phyloP scores from a whole-genome alignment of 1,284 basidiomycete species.

The Cutaneotrichosporon sp. region DNA sequence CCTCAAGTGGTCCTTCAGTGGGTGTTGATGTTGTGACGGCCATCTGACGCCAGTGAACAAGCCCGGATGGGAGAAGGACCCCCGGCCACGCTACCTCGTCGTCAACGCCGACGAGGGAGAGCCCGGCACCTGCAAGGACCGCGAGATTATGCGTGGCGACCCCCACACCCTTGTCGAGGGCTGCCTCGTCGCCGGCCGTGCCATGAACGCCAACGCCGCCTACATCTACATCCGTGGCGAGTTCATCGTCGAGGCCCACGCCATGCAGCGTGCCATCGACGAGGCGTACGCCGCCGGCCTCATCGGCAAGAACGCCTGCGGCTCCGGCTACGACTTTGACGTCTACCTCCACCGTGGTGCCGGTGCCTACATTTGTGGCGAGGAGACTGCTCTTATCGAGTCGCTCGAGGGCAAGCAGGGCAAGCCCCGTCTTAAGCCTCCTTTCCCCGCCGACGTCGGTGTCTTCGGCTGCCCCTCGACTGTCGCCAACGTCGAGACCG shows the following conservation, averaged over 20 bases:
- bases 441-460: constrained; percentile 97
- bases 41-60: constrained; percentile 65
- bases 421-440: constrained; percentile 97
- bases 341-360: constrained; percentile 97
- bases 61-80: constrained; percentile 95
- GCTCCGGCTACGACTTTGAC: constrained; percentile 90
- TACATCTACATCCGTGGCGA: constrained; percentile 99
- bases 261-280: constrained; percentile 90
- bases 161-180: constrained; percentile 98
- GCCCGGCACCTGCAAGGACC: constrained; percentile 98
- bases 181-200: constrained; percentile 94
- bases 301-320: constrained; percentile 90
- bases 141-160: constrained; percentile 96
- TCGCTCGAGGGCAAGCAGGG: constrained; percentile 96
- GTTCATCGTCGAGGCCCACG: constrained; percentile 92
- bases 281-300: constrained; percentile 93
- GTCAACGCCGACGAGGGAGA: constrained; percentile 99
- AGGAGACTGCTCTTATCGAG: constrained; percentile 98
- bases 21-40: constrained; percentile 43
- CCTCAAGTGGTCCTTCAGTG: constrained; percentile 93
- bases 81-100: constrained; percentile 88
- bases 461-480: constrained; percentile 96
- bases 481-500: constrained; percentile 98
- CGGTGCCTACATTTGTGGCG: constrained; percentile 97
- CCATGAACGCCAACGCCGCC: constrained; percentile 90